Evolutionary conservation across 2,329 filamentous ascomycete species (phyloP).

Genomic region (Shiraia sp.): DNA sequence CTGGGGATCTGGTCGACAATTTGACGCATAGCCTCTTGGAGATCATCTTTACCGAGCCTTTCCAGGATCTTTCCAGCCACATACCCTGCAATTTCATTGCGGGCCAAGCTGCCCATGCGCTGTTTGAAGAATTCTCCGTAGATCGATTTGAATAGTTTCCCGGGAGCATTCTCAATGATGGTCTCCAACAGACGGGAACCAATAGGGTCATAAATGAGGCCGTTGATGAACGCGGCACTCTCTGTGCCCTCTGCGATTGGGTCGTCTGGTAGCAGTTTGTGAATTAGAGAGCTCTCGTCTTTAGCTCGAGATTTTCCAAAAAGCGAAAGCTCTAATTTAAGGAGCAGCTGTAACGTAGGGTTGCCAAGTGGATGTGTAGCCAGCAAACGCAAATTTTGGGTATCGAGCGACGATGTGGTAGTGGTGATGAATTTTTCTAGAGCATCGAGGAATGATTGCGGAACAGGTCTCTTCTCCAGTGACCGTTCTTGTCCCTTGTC

Average conservation of each 20-base stretch:
- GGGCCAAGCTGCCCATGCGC: conserved; percentile 76
- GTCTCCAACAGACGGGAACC: conserved; percentile 90
- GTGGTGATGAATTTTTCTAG: conserved; percentile 81
- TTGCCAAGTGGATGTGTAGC: conserved; percentile 90
- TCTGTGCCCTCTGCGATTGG: conserved; percentile 73
- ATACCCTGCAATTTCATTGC: conserved; percentile 89
- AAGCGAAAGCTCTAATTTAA: conserved; percentile 81
- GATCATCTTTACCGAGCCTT: conserved; percentile 82
- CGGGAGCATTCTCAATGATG: conserved; percentile 77
- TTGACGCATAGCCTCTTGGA: conserved; percentile 71
- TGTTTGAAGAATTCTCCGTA: conserved; percentile 80
- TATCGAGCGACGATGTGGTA: conserved; percentile 74
- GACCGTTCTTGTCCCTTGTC: conserved; percentile 51
- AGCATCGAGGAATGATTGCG: conserved; percentile 75
- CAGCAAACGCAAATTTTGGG: conserved; percentile 78
- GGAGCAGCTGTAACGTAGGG: conserved; percentile 85
- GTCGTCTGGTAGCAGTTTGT: conserved; percentile 77
- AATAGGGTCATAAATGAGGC: conserved; percentile 85
- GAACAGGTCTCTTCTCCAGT: conserved; percentile 61
- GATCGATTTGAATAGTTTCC: conserved; percentile 87
- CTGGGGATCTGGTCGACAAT: conserved; percentile 73
- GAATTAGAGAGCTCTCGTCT: conserved; percentile 70
- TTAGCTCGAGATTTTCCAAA: conserved; percentile 69
- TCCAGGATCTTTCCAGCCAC: conserved; percentile 82
- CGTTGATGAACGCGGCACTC: conserved; percentile 79